Base-by-base conservation (phyloP, 1,139 yeast species). In the Spathaspora sp. region DNA sequence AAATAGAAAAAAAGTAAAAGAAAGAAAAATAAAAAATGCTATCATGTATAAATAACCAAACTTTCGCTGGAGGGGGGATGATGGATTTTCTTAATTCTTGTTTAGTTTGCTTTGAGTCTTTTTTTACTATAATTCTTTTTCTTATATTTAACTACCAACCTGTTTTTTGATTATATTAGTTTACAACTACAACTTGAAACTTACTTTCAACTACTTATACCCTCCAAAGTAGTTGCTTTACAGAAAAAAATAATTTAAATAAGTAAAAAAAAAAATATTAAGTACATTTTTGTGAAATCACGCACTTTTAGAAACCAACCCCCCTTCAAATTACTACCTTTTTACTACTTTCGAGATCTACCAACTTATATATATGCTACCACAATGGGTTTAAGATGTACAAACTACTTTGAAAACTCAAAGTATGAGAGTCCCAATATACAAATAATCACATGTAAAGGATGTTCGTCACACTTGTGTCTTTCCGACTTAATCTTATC, bases 381-480 rank as follows among this genome's bases (percentile, higher is more conserved):
- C 6, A 15, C 36, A 13, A 41, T 41, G 76, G 76, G 76, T 9
- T 61, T 71, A 47, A 68, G 60, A 55, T 65, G 67, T 50, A 67
- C 76, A 24, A 60, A 68, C 46, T 71, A 70, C 57, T 71, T 71
- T 53, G 74, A 68, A 38, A 61, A 60, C 51, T 59, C 65, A 15
- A 63, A 60, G 37, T 67, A 67, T 45, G 76, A 72, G 50, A 56
- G 63, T 29, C 56, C 56, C 15, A 70, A 70, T 41, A 65, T 70
- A 46, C 68, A 72, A 56, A 70, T 80, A 44, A 71, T 79, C 42
- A 67, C 79, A 23, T 80, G 85, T 55, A 67, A 67, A 49, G 69
- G 72, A 39, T 80, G 85, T 55, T 77, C 78, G 49, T 70, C 76
- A 26, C 84, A 80, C 60, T 69, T 80, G 44, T 80, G 83, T 51